These are phyloP conservation scores for Penicillium sp. DNA, from an alignment of 2,329 filamentous ascomycete genomes.

Conservation along the genomic window DNA sequence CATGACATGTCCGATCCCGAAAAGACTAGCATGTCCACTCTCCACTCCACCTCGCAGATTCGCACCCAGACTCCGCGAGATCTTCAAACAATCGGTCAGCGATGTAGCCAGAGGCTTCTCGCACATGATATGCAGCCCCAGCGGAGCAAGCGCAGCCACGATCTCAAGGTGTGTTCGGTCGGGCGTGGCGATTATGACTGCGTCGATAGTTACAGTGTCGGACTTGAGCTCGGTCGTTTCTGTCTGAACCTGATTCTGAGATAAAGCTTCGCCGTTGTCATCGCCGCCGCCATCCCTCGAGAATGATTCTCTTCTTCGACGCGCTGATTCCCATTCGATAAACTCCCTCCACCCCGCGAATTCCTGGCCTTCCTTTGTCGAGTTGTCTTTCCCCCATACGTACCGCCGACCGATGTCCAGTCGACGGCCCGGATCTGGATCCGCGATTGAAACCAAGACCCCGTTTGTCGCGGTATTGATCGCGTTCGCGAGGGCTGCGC, in stretches of 20 bases:
- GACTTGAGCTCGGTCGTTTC: too few species aligned
- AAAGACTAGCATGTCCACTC: conserved; percentile 56
- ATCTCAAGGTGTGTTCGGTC: conserved; percentile 89
- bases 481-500: background rate
- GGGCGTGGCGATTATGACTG: conserved; percentile 66
- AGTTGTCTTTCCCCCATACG: background rate
- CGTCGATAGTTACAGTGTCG: background rate
- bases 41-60: conserved; percentile 57
- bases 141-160: conserved; percentile 71
- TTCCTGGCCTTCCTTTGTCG: background rate
- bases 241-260: background rate
- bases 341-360: background rate
- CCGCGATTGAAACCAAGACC: background rate
- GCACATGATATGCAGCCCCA: conserved; percentile 81
- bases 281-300: too few species aligned
- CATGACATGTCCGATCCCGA: conserved; percentile 91
- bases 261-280: background rate
- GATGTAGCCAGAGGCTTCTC: conserved; percentile 91
- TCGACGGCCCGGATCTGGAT: background rate
- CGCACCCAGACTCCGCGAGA: conserved; percentile 30
- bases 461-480: background rate
- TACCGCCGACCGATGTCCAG: background rate
- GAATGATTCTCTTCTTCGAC: background rate
- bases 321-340: background rate
- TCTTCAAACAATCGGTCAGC: conserved; percentile 72